Percentiles rank a stretch among this genome's conserved stretches.
Evolutionary conservation across 2,329 filamentous ascomycete species (phyloP).

Genomic region (Nemania sp.): DNA sequence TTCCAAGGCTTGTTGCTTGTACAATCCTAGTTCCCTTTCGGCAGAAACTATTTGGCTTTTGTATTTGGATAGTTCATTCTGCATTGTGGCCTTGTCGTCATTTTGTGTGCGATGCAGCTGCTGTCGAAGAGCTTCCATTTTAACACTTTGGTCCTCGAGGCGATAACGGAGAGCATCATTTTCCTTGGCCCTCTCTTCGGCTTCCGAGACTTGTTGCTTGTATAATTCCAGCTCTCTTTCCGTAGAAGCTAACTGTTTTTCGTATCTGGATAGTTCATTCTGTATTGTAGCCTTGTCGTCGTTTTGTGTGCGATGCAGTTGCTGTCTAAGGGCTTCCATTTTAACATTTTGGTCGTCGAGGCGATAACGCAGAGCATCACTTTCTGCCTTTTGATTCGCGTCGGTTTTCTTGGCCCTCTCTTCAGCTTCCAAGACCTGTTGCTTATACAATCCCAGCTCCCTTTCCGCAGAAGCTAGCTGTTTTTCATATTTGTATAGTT

Average conservation of each 20-base stretch:
- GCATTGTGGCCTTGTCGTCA: constrained; percentile 72
- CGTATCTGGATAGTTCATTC: constrained; percentile 85
- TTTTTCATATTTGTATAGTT: constrained; percentile 88
- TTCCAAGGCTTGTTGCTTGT: constrained; percentile 80
- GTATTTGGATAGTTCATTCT: constrained; percentile 86
- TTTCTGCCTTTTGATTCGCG: no score
- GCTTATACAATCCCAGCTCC: constrained; percentile 84
- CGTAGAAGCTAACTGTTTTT: constrained; percentile 83
- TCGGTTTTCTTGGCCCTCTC: constrained; percentile 84
- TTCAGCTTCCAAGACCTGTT: constrained; percentile 78
- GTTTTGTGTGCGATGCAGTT: no score
- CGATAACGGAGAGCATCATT: constrained; percentile 67
- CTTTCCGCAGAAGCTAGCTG: constrained; percentile 83
- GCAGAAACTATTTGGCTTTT: constrained; percentile 85
- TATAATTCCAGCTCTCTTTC: constrained; percentile 90
- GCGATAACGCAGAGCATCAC: constrained; percentile 67
- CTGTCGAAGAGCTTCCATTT: background rate
- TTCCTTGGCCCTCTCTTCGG: constrained; percentile 78
- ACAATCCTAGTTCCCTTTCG: constrained; percentile 87
- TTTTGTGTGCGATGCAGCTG: no score
- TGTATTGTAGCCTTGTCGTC: constrained; percentile 75
- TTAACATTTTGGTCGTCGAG: constrained; percentile 62
- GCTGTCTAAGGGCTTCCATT: background rate
- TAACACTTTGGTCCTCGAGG: constrained; percentile 62
- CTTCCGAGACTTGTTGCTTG: constrained; percentile 80